Conservation (phyloP, 805 yeast genomes). For the Ogataea ganodermae region DNA sequence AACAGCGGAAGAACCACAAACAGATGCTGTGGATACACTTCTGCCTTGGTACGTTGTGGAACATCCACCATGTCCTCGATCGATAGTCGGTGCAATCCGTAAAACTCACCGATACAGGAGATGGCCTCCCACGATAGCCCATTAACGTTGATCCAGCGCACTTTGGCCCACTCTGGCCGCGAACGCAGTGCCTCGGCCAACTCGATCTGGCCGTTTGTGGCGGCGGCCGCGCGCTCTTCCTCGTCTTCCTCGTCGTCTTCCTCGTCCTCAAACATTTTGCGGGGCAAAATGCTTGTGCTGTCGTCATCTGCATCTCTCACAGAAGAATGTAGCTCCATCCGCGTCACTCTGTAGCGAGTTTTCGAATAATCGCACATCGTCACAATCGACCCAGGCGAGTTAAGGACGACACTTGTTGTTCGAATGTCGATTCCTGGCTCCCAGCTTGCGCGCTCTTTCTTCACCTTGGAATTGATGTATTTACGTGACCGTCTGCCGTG, state of each 20-base stretch:
- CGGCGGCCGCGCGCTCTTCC: slow-evolving; percentile 13
- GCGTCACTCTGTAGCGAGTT: slow-evolving; percentile 45
- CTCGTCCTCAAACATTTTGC: slow-evolving; percentile 10
- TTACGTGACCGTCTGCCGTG: slow-evolving; percentile 25
- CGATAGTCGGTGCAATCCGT: slow-evolving; percentile 53
- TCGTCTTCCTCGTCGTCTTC: slow-evolving; percentile 13
- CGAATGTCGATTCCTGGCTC: slow-evolving; percentile 61
- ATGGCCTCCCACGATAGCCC: slow-evolving; percentile 66
- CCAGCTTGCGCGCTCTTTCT: slow-evolving; percentile 49
- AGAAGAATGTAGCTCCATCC: slow-evolving; percentile 40
- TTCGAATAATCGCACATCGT: slow-evolving; percentile 55
- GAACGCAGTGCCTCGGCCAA: slow-evolving; percentile 35
- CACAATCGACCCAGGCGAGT: slow-evolving; percentile 53
- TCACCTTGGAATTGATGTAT: slow-evolving; percentile 40
- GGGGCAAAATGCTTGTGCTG: slow-evolving; percentile 11
- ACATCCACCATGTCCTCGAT: slow-evolving; percentile 65
- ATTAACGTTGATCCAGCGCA: slow-evolving; percentile 59
- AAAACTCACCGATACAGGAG: slow-evolving; percentile 45
- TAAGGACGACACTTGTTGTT: slow-evolving; percentile 52
- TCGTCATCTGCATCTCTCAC: slow-evolving; percentile 20
- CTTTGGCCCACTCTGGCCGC: slow-evolving; percentile 50
- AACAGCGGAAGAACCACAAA: slow-evolving; percentile 57
- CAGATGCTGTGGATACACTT: slow-evolving; percentile 51
- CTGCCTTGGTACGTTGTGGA: slow-evolving; percentile 61
- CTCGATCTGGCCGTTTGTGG: slow-evolving; percentile 26